Percentiles rank a stretch among this genome's conserved stretches.
Conservation (phyloP, 1,284 basidiomycete genomes). For the Cryptococcus sp. region DNA sequence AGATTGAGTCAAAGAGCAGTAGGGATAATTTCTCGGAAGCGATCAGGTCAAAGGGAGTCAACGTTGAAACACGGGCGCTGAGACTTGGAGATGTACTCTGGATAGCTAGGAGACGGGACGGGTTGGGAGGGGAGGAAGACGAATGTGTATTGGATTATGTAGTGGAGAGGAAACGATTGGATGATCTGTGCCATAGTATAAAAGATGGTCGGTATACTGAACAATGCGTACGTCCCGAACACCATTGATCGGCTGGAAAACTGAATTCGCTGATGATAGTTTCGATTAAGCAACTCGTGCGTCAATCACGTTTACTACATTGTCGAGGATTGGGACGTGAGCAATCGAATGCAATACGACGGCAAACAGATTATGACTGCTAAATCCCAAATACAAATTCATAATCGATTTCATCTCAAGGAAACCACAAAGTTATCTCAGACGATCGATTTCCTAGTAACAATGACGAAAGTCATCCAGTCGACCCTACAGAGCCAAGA, state of each 20-base stretch:
- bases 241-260: not conserved
- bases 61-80: slow-evolving; percentile 52
- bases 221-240: slow-evolving; percentile 54
- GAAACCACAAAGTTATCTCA: slow-evolving; percentile 52
- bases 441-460: slow-evolving; percentile 53
- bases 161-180: slow-evolving; percentile 56
- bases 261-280: slow-evolving; percentile 44
- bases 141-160: slow-evolving; percentile 57
- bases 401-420: slow-evolving; percentile 56
- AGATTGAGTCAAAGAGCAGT: slow-evolving; percentile 48
- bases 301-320: slow-evolving; percentile 54
- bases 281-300: slow-evolving; percentile 52
- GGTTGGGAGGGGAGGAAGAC: slow-evolving; percentile 38
- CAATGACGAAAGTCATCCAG: slow-evolving; percentile 50
- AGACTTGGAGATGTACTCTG: slow-evolving; percentile 57
- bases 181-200: slow-evolving; percentile 54
- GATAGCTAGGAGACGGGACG: slow-evolving; percentile 51
- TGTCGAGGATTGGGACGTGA: slow-evolving; percentile 53
- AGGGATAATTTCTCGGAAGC: slow-evolving; percentile 44
- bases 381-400: slow-evolving; percentile 54
- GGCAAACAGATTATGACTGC: slow-evolving; percentile 46
- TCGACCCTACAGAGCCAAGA: slow-evolving; percentile 39
- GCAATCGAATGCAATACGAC: slow-evolving; percentile 36
- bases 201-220: slow-evolving; percentile 55
- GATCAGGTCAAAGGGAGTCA: slow-evolving; percentile 44